Conservation (phyloP, 1,284 basidiomycete genomes). For the Vanrija pseudolonga region DNA sequence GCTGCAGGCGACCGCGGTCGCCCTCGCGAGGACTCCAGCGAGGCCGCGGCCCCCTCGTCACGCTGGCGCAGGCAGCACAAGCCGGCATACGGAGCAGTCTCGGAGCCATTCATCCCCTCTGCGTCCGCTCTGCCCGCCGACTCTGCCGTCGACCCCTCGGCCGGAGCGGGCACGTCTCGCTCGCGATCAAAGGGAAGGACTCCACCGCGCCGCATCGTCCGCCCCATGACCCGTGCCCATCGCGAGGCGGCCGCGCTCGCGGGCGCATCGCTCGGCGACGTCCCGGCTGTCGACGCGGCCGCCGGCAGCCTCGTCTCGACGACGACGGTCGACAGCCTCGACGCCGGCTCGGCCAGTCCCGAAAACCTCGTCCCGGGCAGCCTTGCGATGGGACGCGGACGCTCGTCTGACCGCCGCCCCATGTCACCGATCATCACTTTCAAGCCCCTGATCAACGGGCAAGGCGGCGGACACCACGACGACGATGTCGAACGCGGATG, state of each 20-base stretch:
- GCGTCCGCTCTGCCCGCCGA: no score
- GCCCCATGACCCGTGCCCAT: conserved; percentile 12
- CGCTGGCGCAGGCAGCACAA: not conserved
- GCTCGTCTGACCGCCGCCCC: conserved; percentile 8
- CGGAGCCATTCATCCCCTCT: no score
- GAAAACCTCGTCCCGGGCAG: not conserved
- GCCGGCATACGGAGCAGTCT: not conserved
- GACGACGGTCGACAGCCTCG: conserved; percentile 4
- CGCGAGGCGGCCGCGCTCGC: conserved; percentile 13
- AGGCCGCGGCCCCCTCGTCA: not conserved
- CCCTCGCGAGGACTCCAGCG: no score
- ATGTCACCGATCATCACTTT: conserved; percentile 12
- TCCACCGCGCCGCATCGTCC: conserved; percentile 27
- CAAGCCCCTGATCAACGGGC: not conserved
- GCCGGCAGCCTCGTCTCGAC: conserved; percentile 2
- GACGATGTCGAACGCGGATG: not conserved
- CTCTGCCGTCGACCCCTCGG: not conserved
- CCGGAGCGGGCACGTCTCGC: conserved; percentile 24
- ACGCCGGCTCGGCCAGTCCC: not conserved
- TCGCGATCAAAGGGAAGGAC: conserved; percentile 35
- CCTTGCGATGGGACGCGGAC: conserved; percentile 3
- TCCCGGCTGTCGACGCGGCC: conserved; percentile 1
- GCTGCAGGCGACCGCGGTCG: no score
- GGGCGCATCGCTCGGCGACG: conserved; percentile 7
- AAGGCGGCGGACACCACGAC: conserved; percentile 2